Evolutionary conservation across 2,329 filamentous ascomycete genomes (phyloP).

Genomic region (Beauveria brongniartii): DNA sequence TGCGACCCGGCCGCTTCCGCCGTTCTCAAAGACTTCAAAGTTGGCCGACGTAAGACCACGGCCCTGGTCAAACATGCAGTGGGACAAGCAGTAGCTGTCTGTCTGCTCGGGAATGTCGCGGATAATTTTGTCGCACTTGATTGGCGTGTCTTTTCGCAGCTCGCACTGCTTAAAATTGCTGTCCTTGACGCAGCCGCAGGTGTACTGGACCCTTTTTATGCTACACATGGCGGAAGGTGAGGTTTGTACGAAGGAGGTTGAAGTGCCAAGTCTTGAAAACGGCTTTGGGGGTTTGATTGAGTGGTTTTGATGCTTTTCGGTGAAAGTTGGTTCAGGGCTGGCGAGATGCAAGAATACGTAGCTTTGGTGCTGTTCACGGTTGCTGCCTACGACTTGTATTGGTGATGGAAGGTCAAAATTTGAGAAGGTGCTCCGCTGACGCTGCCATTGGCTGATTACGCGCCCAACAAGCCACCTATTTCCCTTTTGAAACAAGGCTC

Average conservation of each 20-base stretch:
- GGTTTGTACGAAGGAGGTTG: too few species aligned
- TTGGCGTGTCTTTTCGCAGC: not conserved
- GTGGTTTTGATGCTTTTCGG: too few species aligned
- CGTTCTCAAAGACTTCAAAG: not conserved
- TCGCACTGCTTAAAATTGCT: not conserved
- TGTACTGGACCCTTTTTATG: conserved; percentile 1
- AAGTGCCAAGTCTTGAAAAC: too few species aligned
- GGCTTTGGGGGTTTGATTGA: too few species aligned
- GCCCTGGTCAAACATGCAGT: not conserved
- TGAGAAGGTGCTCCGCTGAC: not conserved
- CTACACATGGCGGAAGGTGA: not conserved
- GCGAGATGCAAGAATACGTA: too few species aligned
- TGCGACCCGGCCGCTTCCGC: not conserved
- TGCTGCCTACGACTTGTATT: not conserved
- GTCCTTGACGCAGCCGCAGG: conserved; percentile 1
- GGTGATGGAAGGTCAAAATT: not conserved
- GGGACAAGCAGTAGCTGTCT: not conserved
- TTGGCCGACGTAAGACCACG: not conserved
- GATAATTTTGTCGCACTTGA: not conserved
- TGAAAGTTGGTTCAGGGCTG: too few species aligned
- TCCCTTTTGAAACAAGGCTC: too few species aligned
- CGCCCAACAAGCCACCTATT: not conserved
- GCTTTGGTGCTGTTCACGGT: too few species aligned
- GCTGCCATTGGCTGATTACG: not conserved
- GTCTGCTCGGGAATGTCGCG: not conserved